These are phyloP conservation scores for Colletotrichum sp. DNA, from an alignment of 2,329 filamentous ascomycete species.

Conservation along the genomic window DNA sequence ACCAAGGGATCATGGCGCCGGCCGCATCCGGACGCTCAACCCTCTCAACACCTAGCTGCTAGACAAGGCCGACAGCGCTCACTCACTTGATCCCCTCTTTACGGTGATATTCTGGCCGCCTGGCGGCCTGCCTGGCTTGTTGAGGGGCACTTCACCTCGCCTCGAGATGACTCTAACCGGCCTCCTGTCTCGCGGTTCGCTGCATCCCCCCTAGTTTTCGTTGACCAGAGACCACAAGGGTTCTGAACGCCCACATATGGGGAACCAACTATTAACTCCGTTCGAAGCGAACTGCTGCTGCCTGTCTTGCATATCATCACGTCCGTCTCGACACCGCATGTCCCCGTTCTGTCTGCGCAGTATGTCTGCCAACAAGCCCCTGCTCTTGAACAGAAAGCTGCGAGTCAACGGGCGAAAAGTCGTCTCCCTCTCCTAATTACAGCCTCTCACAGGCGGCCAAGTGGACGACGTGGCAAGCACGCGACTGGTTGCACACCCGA, in stretches of 20 bases:
- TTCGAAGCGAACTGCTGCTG: neutral
- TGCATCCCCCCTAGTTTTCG: neutral
- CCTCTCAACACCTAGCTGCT: neutral
- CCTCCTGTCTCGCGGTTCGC: neutral
- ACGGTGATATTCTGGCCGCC: neutral
- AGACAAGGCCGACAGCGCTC: neutral
- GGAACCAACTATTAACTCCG: neutral
- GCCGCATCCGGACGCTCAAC: neutral
- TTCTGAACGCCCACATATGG: neutral
- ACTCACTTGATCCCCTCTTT: neutral
- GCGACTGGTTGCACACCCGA: constrained; percentile 18
- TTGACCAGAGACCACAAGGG: neutral
- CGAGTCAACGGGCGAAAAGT: neutral
- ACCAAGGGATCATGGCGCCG: neutral
- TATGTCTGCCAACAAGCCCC: neutral
- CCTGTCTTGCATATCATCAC: neutral
- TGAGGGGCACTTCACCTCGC: neutral
- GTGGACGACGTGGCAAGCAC: constrained; percentile 27
- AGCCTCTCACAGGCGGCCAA: constrained; percentile 33
- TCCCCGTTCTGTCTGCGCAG: neutral
- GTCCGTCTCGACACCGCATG: neutral
- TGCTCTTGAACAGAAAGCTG: neutral
- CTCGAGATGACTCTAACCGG: neutral
- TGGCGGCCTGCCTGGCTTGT: neutral
- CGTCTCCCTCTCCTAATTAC: neutral